These are phyloP conservation scores for Zymoseptoria brevis DNA, from an alignment of 2,329 filamentous ascomycete genomes.

Conservation along the genomic window DNA sequence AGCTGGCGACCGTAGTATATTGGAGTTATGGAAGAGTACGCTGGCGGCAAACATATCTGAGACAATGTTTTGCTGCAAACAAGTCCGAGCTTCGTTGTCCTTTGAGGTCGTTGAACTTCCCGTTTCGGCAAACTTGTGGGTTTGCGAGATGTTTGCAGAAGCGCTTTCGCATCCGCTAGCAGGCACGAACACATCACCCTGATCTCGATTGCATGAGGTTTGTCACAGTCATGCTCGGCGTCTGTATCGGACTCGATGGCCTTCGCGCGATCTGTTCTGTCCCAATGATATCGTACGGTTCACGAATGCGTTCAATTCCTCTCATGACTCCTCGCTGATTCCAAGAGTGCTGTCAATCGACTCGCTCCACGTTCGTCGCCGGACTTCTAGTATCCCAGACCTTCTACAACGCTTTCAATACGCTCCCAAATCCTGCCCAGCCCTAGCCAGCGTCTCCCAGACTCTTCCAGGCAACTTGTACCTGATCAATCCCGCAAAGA, in stretches of 20 bases:
- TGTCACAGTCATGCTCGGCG: not conserved
- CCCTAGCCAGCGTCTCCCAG: slow-evolving; percentile 79
- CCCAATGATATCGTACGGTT: not conserved
- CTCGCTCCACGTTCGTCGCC: not conserved
- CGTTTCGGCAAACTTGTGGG: slow-evolving; percentile 2
- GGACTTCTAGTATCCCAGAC: not conserved
- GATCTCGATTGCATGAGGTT: not conserved
- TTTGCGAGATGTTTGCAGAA: slow-evolving; percentile 4
- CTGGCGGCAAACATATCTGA: not conserved
- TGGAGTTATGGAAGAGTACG: not conserved
- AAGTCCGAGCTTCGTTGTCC: not conserved
- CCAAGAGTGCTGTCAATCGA: not conserved
- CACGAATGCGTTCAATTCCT: not conserved
- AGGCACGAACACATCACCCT: not conserved
- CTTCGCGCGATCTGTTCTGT: not conserved
- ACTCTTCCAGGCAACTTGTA: slow-evolving; percentile 82
- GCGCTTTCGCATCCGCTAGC: not conserved
- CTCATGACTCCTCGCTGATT: not conserved
- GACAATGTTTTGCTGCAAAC: not conserved
- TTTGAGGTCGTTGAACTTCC: slow-evolving; percentile 1
- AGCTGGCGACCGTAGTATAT: not conserved
- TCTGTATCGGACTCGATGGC: not conserved
- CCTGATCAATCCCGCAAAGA: slow-evolving; percentile 85
- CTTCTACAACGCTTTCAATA: slow-evolving; percentile 17
- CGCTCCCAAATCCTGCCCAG: slow-evolving; percentile 55